Base-by-base conservation (phyloP, 345 rosid genomes). In the Salix brachista region DNA sequence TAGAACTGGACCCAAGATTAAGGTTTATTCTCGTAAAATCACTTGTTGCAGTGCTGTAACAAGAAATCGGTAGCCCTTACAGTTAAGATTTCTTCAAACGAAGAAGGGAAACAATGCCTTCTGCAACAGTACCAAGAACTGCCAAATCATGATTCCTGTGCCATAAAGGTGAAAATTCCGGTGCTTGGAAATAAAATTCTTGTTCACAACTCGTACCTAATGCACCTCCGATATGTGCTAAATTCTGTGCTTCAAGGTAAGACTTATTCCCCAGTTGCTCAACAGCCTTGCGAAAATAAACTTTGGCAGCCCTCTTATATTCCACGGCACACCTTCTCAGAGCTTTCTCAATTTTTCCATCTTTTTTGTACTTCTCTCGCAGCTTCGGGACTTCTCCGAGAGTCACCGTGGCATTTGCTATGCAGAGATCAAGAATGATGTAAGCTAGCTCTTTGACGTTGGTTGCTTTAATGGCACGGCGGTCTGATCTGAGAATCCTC, bases 61-160 rank as follows among this genome's bases (percentile, higher is more conserved):
- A 14, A 46, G 52, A 14, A 14, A 14, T 14, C 4, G 6, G 19
- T 14, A 56, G 25, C 62, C 28, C 14, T 36, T 16, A 16, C 41
- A 68, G 7, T 21, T 23, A 21, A n/a, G 52, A 34, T 42, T 68
- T 28, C 23, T 68, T 12, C 71, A 68, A 23, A 39, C 71, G 71
- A 41, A 68, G 71, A 68, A 68, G 71, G 48, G 71, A 68, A 41
- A 41, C 50, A 41, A 68, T 68, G 16, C 71, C 71, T n/a, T 68
- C 71, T 41, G 71, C 54, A 19, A 68, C 71, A 19, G 42, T 50
- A 8, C 71, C 71, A 68, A 68, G 71, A 37, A 68, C 54, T 3
- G 30, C 71, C 30, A 68, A 68, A 12, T 68, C 52, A 68, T 68
- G 71, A 39, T 68, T 68, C 54, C 71, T 23, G 19, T 0, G 28